Base-by-base conservation (phyloP, 352 stramenopile genomes). In the Pythium sukuiense region DNA sequence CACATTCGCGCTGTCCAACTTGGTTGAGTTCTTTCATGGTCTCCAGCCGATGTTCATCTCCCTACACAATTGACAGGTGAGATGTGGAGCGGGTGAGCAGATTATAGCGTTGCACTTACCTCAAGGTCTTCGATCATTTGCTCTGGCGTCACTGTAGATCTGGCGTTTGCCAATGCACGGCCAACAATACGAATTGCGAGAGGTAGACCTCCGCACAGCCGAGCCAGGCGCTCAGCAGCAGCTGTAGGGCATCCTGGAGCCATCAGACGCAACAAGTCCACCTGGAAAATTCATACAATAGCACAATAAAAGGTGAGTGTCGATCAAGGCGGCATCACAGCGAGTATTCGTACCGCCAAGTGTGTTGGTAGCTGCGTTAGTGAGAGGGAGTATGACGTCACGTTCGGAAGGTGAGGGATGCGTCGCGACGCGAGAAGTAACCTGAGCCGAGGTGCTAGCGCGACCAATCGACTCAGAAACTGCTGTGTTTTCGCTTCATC, bases 61-160 rank as follows among this genome's bases (percentile, higher is more conserved):
- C 67, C 84, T 93, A 53, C 6, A 46, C 6, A 26, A 26, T 50
- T 18, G n/a, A 1, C 6, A 2, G 26, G 11, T 16, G 39, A 46
- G 39, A 6, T 6, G 16, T 12, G 16, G 39, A 46, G 39, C 1
- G 11, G 5, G 11, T 20, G 20, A 24, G 20, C 20, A 24, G 20
- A 24, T 24, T 24, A 24, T 24, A 24, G 20, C 20, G 20, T 24
- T 24, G 20, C 20, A 24, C 32, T 14, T 52, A 79, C 83, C 73
- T 91, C 79, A 16, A 93, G 70, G 30, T 89, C 83, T 29, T 88
- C 73, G 52, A 93, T 93, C 80, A 93, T 89, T 46, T 88, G 80
- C 14, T 92, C 79, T 33, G 85, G 81, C 9, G 82, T 91, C 16
- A 92, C 69, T 20, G 75, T 90, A 55, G 83, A 83, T 35, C 85